Conservation (phyloP, 805 yeast genomes). For the Wickerhamomyces bisporus region DNA sequence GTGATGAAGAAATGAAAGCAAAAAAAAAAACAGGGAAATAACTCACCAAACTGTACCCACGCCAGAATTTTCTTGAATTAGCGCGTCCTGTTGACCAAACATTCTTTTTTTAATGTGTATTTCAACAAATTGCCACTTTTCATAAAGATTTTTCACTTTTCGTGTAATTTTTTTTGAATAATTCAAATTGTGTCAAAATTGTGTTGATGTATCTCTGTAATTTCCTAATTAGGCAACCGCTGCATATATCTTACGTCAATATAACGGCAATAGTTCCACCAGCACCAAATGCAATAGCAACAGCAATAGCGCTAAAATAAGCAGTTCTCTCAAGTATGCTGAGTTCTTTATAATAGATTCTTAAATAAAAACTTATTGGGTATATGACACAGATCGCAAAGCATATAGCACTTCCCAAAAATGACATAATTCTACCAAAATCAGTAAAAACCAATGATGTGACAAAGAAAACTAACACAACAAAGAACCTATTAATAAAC, state of each 20-base stretch:
- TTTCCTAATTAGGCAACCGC: conserved; percentile 5
- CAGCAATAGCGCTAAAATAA: conserved; percentile 4
- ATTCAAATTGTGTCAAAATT: no score
- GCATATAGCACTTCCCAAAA: conserved; percentile 70
- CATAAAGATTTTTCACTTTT: not conserved
- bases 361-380: conserved; percentile 62
- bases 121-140: no score
- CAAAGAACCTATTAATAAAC: conserved; percentile 14
- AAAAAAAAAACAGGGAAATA: conserved; percentile 1
- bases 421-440: conserved; percentile 69
- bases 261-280: conserved; percentile 23
- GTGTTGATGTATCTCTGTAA: conserved; percentile 5
- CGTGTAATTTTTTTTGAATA: not conserved
- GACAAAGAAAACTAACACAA: conserved; percentile 35
- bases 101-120: no score
- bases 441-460: conserved; percentile 58
- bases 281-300: conserved; percentile 12
- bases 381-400: conserved; percentile 66
- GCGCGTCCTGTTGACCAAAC: conserved; percentile 17
- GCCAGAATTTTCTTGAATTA: conserved; percentile 20
- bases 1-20: conserved; percentile 2
- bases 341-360: conserved; percentile 37
- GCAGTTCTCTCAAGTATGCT: conserved; percentile 20
- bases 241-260: conserved; percentile 15
- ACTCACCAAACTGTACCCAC: conserved; percentile 27